Base-by-base conservation (phyloP, 2,329 filamentous ascomycete genomes). In the Monilinia fructicola region DNA sequence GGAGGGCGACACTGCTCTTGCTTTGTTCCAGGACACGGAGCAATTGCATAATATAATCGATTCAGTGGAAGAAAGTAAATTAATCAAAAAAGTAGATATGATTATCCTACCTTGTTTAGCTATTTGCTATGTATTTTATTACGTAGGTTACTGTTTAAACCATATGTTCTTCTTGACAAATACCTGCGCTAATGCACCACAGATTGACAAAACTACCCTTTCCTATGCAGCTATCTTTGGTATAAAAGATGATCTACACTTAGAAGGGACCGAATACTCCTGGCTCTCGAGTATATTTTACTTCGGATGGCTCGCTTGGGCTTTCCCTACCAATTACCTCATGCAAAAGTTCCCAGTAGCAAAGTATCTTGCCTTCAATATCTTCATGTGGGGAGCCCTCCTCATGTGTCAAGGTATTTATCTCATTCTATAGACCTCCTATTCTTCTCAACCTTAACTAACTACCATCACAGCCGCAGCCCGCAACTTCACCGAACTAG, bases 161-260 rank as follows among this genome's bases (percentile, higher is more conserved):
- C 11, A n/a, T 1, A 0, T 14, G 6, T 7, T 2, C 21, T 9
- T 35, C 11, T n/a, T 2, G 3, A n/a, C 16, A 35, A 54, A 2
- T 3, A 53, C 4, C 40, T 28, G 18, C 2, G 23, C 50, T 54
- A 6, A 63, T n/a, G 31, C 23, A 4, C 44, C 78, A 38, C 67
- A 70, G 59, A 68, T 71, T 52, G 69, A 73, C 28, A 73, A 84
- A 77, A 84, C 81, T 0, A 84, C 80, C 0, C 72, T 84, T 18
- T 81, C 78, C 35, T 86, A 85, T 70, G 84, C 85, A 0, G 84
- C 84, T 3, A 83, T 87, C 35, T 85, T 86, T 69, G 83, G 83
- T 0, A 84, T 87, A 58, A 76, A 78, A 28, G 79, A 85, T n/a
- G 84, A 87, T 69, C 75, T 85, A 4, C 71, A 82, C 21, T 76